These are phyloP conservation scores for Rhizopus sp. DNA, from an alignment of 371 early-diverging fungal genomes.

Conservation along the genomic window DNA sequence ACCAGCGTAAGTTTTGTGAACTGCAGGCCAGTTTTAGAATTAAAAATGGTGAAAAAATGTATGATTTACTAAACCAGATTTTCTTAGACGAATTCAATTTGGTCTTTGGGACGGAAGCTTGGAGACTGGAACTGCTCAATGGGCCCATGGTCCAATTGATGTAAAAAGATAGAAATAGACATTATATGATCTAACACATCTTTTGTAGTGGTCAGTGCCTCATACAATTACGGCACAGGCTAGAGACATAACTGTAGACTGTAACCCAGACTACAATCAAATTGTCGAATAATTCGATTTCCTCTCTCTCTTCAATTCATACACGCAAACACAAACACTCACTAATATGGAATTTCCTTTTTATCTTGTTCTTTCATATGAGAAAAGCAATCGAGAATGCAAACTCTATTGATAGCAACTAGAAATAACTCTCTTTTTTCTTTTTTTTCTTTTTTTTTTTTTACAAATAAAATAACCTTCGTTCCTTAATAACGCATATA, in stretches of 20 bases:
- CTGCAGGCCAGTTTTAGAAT: constrained; percentile 3
- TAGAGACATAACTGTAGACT: constrained; percentile 22
- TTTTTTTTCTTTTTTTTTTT: not conserved
- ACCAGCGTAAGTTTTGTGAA: constrained; percentile 38
- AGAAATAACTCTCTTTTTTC: constrained; percentile 1
- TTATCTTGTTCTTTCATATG: not conserved
- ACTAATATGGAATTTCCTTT: not conserved
- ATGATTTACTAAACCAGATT: not conserved
- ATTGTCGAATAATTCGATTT: constrained; percentile 12
- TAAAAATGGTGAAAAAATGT: no score
- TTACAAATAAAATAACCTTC: constrained; percentile 1
- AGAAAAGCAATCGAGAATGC: constrained; percentile 5
- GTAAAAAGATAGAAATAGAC: constrained; percentile 22
- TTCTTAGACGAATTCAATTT: constrained; percentile 46
- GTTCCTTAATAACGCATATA: not conserved
- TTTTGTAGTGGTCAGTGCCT: constrained; percentile 22
- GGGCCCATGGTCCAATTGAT: constrained; percentile 48
- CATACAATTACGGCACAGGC: constrained; percentile 17
- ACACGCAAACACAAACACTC: not conserved
- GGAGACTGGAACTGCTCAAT: constrained; percentile 43
- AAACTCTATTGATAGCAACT: constrained; percentile 5
- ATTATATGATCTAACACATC: not conserved
- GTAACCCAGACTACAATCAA: constrained; percentile 26
- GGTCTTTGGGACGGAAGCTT: constrained; percentile 63
- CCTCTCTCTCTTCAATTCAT: not conserved